Percentiles rank a stretch among this genome's conserved stretches.
Conservation (phyloP, 371 early-diverging fungal species). For the Rhizopus stolonifer region DNA sequence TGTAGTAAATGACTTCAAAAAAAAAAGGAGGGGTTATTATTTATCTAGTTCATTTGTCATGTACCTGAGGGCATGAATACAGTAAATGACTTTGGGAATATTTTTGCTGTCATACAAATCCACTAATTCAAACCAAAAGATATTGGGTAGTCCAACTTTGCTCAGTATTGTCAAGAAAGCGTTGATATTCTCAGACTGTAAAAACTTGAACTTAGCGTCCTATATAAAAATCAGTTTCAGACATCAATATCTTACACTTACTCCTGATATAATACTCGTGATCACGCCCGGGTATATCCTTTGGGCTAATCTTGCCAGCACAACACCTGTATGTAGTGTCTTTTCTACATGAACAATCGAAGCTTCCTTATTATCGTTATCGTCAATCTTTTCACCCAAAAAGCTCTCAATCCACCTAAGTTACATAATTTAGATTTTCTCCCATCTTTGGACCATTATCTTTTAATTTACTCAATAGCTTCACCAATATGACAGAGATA, state of each 20-base stretch:
- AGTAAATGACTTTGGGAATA: conserved; percentile 99
- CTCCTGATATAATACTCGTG: conserved; percentile 63
- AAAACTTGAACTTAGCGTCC: conserved; percentile 88
- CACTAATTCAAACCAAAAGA: conserved; percentile 97
- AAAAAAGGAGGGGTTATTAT: no score
- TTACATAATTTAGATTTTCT: not conserved
- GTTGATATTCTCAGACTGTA: conserved; percentile 99
- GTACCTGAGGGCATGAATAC: conserved; percentile 97
- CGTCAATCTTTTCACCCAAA: conserved; percentile 76
- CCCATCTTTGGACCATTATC: conserved; percentile 12
- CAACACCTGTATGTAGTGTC: conserved; percentile 93
- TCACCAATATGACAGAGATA: conserved; percentile 99
- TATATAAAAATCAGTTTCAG: no score
- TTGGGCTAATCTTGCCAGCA: conserved; percentile 90
- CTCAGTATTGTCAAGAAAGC: conserved; percentile 84
- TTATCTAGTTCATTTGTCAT: not conserved
- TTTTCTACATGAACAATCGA: conserved; percentile 84
- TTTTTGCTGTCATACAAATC: conserved; percentile 99
- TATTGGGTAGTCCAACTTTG: conserved; percentile 82
- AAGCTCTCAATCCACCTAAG: conserved; percentile 95
- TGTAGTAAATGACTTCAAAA: conserved; percentile 80
- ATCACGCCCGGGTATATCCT: conserved; percentile 85
- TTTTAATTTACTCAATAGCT: conserved; percentile 91
- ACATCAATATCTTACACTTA: no score
- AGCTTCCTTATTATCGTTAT: conserved; percentile 22